Percentiles rank a stretch among this genome's conserved stretches.
phyloP scores from a whole-genome alignment of 306 rosid genomes.

The Cucumis melo region DNA sequence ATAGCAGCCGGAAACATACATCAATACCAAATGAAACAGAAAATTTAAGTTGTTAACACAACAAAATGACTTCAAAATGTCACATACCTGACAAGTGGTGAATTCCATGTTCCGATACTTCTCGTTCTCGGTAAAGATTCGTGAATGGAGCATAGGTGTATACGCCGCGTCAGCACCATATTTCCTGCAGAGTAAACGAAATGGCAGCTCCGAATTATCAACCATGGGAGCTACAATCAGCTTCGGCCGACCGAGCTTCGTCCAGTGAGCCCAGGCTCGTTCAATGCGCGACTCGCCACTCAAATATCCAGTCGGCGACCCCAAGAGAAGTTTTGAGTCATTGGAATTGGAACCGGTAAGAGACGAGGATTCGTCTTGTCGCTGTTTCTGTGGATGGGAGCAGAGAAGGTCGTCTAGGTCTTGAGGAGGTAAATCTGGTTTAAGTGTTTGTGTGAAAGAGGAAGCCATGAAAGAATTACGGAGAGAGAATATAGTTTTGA shows the following conservation, averaged over 20 bases:
- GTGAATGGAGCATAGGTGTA: slow-evolving; percentile 51
- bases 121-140: slow-evolving; percentile 49
- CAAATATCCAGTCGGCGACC: slow-evolving; percentile 20
- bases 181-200: slow-evolving; percentile 81
- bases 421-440: slow-evolving; percentile 15
- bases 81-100: slow-evolving; percentile 60
- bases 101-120: slow-evolving; percentile 76
- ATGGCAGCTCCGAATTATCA: slow-evolving; percentile 89
- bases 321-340: slow-evolving; percentile 4
- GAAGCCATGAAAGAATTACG: slow-evolving; percentile 37
- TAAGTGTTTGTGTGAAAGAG: slow-evolving; percentile 5
- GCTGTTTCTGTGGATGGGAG: slow-evolving; percentile 16
- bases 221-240: slow-evolving; percentile 91
- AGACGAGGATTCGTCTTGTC: neutral
- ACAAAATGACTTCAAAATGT: neutral
- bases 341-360: slow-evolving; percentile 7
- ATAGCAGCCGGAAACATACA: too few species aligned
- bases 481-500: neutral
- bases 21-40: neutral
- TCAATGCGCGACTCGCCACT: slow-evolving; percentile 37
- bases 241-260: slow-evolving; percentile 66
- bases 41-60: neutral
- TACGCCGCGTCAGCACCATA: slow-evolving; percentile 64
- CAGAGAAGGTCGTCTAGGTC: slow-evolving; percentile 29
- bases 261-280: slow-evolving; percentile 91